Base-by-base conservation (phyloP, 164 flowering plant genomes). In the Vitis labrusca region DNA sequence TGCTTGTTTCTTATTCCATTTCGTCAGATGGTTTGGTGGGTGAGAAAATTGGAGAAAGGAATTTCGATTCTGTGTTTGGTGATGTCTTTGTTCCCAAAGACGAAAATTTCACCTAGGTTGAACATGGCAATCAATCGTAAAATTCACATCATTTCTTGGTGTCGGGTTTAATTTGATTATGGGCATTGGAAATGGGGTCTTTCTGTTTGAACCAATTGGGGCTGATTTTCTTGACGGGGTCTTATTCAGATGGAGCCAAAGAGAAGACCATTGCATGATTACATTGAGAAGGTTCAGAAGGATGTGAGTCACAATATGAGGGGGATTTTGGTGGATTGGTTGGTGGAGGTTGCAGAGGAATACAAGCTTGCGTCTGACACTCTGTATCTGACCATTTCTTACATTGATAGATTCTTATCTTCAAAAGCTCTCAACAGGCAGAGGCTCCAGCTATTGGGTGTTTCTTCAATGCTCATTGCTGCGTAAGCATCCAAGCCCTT, bases 401-500 rank as follows among this genome's bases (percentile, higher is more conserved):
- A 86, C 67, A 69, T 89, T 48, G 97, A 91, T 67, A 78, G 90
- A 64, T 91, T 56, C 55, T 73, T 91, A 29, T 89, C 97, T n/a
- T 65, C 68, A 0, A 73, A 85, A 59, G 64, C 67, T 49, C 61
- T 91, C 30, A 75, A 60, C 54, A 81, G 84, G 56, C 82, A 81
- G 50, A 83, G 62, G 78, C 90, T 91, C 50, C 92, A 91, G 77
- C 82, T 89, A 27, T 82, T 91, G 50, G 98, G 97, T 1, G 92
- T 94, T 78, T 81, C 98, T 66, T 77, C 85, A 66, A 91, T 94
- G 97, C 95, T 91, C 23, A 81, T 92, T 68, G 97, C 97, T 37
- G 84, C 97, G 97, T 94, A 88, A 80, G 88, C 15, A 9, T 59
- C 15, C 30, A 3, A n/a, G 15, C 29, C 64, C 11, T 23, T 50